phyloP scores from a whole-genome alignment of 129 eudicot species.

The Smallanthus sonchifolius region DNA sequence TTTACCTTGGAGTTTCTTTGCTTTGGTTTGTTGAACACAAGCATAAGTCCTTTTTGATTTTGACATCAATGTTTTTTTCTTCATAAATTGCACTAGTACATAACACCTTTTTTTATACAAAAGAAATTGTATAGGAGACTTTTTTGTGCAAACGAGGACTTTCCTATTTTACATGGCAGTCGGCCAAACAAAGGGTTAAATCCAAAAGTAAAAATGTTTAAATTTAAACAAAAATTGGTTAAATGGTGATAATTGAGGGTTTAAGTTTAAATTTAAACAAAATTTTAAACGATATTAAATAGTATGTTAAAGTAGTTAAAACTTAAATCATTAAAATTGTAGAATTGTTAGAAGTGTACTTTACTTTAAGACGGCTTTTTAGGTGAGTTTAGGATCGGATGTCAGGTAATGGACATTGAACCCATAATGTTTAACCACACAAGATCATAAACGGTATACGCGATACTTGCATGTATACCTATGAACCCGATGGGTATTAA shows the following conservation, averaged over 20 bases:
- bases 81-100: background rate
- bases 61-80: background rate
- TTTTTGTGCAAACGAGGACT: background rate
- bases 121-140: background rate
- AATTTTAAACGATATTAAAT: background rate
- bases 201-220: background rate
- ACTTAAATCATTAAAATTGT: too few species aligned
- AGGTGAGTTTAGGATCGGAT: too few species aligned
- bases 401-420: too few species aligned
- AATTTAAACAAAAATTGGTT: background rate
- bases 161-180: background rate
- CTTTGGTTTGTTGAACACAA: background rate
- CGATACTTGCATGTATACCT: too few species aligned
- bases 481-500: too few species aligned
- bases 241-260: background rate
- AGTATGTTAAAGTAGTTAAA: too few species aligned
- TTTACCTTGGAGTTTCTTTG: background rate
- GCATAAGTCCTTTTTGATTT: conserved; percentile 4
- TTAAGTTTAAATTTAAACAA: background rate
- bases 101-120: background rate
- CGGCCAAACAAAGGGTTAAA: background rate
- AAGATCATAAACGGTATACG: too few species aligned
- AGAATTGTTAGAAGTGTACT: too few species aligned
- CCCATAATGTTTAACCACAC: too few species aligned
- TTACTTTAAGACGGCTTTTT: too few species aligned